These are phyloP conservation scores for Alternaria brassicicola DNA, from an alignment of 2,329 filamentous ascomycete species.

Conservation along the genomic window DNA sequence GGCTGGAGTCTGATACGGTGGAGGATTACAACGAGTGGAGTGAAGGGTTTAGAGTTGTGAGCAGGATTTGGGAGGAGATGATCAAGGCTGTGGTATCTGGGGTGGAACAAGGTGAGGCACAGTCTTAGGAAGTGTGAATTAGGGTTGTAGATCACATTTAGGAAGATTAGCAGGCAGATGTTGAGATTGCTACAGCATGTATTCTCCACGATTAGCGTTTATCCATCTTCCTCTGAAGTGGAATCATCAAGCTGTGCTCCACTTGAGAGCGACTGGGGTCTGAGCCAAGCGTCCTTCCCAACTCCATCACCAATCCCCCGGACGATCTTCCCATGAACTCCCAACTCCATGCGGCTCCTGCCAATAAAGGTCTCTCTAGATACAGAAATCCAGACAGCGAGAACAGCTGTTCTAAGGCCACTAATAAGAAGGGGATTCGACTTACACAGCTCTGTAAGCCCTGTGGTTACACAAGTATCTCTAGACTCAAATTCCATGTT, in stretches of 20 bases:
- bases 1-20: conserved; percentile 8
- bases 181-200: not conserved
- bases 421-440: not conserved
- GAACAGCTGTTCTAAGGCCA: accelerated
- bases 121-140: not conserved
- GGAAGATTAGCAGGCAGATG: not conserved
- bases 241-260: not conserved
- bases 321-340: not conserved
- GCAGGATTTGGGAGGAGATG: conserved; percentile 2
- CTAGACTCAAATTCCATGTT: not conserved
- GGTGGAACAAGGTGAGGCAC: not conserved
- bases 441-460: accelerated
- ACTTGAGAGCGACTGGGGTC: too few species aligned
- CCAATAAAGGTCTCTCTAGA: not conserved
- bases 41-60: not conserved
- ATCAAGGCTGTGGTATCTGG: not conserved
- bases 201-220: not conserved
- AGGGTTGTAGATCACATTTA: not conserved
- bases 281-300: not conserved
- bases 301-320: too few species aligned
- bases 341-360: not conserved
- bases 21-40: conserved; percentile 8
- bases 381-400: not conserved
- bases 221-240: not conserved
- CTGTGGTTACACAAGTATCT: not conserved